These are phyloP conservation scores for Withania somnifera DNA, from an alignment of 305 asterid species.

Conservation along the genomic window DNA sequence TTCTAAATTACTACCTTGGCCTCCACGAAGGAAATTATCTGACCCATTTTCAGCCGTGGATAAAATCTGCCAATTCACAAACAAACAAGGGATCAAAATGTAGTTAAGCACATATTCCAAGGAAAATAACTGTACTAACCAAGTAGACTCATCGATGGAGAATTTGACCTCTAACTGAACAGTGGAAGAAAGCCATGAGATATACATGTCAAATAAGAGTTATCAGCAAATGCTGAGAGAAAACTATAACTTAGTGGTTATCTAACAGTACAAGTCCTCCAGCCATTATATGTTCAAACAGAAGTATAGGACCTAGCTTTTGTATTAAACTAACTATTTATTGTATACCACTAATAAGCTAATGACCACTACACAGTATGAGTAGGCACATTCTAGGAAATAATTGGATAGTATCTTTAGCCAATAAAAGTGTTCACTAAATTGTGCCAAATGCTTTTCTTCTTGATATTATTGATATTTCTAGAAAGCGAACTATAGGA, in stretches of 20 bases:
- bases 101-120: neutral
- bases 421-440: neutral
- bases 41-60: slow-evolving; percentile 70
- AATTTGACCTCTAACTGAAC: neutral
- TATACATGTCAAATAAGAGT: neutral
- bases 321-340: neutral
- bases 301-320: neutral
- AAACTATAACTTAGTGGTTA: neutral
- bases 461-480: too few species aligned
- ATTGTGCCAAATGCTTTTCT: neutral
- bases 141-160: neutral
- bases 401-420: neutral
- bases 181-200: neutral
- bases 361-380: neutral
- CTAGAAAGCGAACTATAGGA: too few species aligned
- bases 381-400: neutral
- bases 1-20: slow-evolving; percentile 42
- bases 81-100: neutral
- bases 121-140: neutral
- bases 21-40: slow-evolving; percentile 44
- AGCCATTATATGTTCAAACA: neutral
- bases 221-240: neutral
- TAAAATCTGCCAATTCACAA: slow-evolving; percentile 49
- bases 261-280: neutral
- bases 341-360: neutral